Evolutionary conservation across 805 yeast genomes (phyloP).

Genomic region (Maudiozyma serrabonitensis): DNA sequence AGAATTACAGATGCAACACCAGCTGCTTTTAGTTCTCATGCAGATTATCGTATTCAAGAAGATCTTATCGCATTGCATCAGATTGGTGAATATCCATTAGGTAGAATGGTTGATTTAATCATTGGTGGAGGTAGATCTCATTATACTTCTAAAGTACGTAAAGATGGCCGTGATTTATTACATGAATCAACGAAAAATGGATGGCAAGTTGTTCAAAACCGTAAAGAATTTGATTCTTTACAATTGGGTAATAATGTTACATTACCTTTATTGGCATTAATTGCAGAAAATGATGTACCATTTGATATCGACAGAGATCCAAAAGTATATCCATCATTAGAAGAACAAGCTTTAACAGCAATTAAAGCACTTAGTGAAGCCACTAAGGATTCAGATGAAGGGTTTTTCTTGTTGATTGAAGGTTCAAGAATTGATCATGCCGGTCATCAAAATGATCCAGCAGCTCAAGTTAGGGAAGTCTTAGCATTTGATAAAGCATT

Average conservation of each 20-base stretch:
- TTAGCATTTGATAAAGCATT: conserved; percentile 80
- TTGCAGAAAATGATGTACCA: conserved; percentile 73
- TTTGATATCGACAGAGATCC: conserved; percentile 70
- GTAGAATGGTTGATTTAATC: conserved; percentile 71
- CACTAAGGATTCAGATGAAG: conserved; percentile 62
- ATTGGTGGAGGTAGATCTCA: conserved; percentile 90
- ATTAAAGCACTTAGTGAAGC: conserved; percentile 57
- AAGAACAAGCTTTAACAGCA: conserved; percentile 71
- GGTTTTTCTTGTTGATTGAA: conserved; percentile 79
- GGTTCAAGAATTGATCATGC: conserved; percentile 95
- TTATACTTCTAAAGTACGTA: conserved; percentile 52
- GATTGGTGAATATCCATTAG: conserved; percentile 71
- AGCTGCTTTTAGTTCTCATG: conserved; percentile 80
- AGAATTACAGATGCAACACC: conserved; percentile 94
- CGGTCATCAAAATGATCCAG: conserved; percentile 89
- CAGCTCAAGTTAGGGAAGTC: conserved; percentile 87
- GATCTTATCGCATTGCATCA: conserved; percentile 83
- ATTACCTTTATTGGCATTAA: conserved; percentile 67
- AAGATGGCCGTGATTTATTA: conserved; percentile 60
- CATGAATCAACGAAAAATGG: conserved; percentile 50
- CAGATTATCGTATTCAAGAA: conserved; percentile 63
- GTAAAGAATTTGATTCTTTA: conserved; percentile 48
- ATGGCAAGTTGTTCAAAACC: conserved; percentile 59
- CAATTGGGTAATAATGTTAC: conserved; percentile 50
- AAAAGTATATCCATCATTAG: conserved; percentile 58